Evolutionary conservation across 129 eudicot genomes (phyloP), one percentile per base, ranked within the genome.

Genomic region (Kitagawia praeruptora): DNA sequence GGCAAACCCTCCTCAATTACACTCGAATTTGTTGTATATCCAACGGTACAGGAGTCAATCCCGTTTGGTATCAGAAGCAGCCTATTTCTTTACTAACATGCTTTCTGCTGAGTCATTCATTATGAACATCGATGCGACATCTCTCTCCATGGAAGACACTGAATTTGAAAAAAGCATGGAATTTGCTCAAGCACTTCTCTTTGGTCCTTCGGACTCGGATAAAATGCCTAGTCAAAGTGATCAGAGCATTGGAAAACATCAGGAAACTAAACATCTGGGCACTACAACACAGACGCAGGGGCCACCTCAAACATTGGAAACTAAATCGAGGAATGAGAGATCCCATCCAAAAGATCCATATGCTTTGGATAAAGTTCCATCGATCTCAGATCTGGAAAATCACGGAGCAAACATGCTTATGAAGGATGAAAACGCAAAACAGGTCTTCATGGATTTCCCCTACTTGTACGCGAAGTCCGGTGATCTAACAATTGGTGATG

Each of bases 1-100:
- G 91, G 98, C 98, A 80, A 92, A 95, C 82, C 98, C 97, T 27
- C 96, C 97, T 38, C 98, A 94, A 44, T 83, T 94, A 77, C 98
- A 94, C 80, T 69, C 74, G 2, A 69, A 69, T 69, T 69, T 69
- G 74, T 69, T 69, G 74, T 69, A 69, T 69, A 69, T 69, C 15
- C 74, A 69, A 69, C 74, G 74, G 34, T 69, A 69, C 74, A 69
- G 74, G 42, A 14, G 74, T 69, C 74, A 69, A 38, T 70, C 75
- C 25, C 75, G 75, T 37, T 70, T 70, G 41, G 75, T 70, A 16
- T 70, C 75, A 16, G 75, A 70, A 39, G 75, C 75, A 70, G 75
- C 75, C 75, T 73, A 73, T 73, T 73, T 73, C 21, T 73, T 92
- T 84, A 92, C 98, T 53, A 90, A 92, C 88, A 92, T 95, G 84